Evolutionary conservation across 768 basidiomycete genomes (phyloP).

Genomic region (Leucosporidium creatinivorum): DNA sequence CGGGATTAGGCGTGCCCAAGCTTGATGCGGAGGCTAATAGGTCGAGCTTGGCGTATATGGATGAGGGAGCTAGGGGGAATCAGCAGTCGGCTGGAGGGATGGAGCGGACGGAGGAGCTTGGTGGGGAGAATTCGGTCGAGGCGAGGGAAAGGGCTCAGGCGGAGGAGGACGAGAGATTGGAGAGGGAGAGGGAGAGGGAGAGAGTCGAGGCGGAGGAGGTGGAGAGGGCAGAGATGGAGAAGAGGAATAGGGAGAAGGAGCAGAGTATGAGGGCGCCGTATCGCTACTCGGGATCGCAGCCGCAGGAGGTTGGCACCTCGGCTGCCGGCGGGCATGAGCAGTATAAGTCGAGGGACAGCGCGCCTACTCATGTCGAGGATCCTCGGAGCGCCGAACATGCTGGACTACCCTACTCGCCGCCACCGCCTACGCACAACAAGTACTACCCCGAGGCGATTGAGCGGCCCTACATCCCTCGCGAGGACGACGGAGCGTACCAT

Average conservation of each 20-base stretch:
- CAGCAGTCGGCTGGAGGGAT: too few species aligned
- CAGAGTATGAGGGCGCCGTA: not conserved
- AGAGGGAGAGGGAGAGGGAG: slow-evolving; percentile 6
- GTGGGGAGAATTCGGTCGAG: not conserved
- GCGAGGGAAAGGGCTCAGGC: slow-evolving; percentile 3
- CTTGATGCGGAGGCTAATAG: slow-evolving; percentile 11
- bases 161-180: not conserved
- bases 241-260: not conserved
- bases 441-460: too few species aligned
- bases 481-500: not conserved
- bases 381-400: too few species aligned
- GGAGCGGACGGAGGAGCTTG: not conserved
- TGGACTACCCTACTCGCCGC: too few species aligned
- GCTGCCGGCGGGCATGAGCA: too few species aligned
- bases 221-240: not conserved
- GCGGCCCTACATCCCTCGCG: not conserved
- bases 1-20: not conserved
- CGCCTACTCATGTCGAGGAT: too few species aligned
- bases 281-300: too few species aligned
- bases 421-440: too few species aligned
- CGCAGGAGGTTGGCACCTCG: not conserved
- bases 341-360: too few species aligned
- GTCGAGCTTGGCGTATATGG: slow-evolving; percentile 30
- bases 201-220: slow-evolving; percentile 9
- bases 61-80: slow-evolving; percentile 1